phyloP scores from a whole-genome alignment of 345 rosid genomes.

The Populus alba region DNA sequence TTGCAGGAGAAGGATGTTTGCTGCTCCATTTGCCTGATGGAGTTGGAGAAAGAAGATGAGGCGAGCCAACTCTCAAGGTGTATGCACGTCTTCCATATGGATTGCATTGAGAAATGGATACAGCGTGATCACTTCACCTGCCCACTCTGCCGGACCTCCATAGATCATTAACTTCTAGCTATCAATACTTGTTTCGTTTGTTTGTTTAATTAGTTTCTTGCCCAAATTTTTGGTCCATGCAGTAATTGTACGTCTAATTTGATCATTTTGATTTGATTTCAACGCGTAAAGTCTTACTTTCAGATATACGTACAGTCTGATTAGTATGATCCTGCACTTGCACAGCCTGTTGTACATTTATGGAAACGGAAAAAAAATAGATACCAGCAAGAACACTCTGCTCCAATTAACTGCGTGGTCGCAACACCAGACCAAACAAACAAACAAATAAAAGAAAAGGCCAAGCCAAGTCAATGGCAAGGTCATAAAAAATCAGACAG shows the following conservation, averaged over 20 bases:
- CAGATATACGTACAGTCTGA: no score
- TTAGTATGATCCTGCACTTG: no score
- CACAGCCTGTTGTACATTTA: no score
- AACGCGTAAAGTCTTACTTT: no score
- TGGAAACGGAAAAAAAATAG: no score
- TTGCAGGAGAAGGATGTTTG: constrained; percentile 14
- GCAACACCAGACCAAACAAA: no score
- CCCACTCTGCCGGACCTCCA: constrained; percentile 63
- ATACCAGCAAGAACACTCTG: no score
- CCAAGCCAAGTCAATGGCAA: no score
- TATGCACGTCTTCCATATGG: constrained; percentile 59
- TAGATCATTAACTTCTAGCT: neutral
- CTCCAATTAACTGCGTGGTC: no score
- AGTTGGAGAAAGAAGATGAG: constrained; percentile 44
- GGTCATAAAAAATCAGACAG: no score
- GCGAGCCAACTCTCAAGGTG: constrained; percentile 57
- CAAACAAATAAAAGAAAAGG: no score
- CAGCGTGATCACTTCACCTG: constrained; percentile 59
- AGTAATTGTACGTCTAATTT: neutral
- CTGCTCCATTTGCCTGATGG: constrained; percentile 65
- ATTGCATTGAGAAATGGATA: constrained; percentile 64
- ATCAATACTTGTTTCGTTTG: neutral
- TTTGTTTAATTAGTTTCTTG: neutral
- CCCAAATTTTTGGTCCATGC: neutral
- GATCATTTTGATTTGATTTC: neutral